Evolutionary conservation across 805 yeast genomes (phyloP).

Genomic region (Debaryomyces castellii): DNA sequence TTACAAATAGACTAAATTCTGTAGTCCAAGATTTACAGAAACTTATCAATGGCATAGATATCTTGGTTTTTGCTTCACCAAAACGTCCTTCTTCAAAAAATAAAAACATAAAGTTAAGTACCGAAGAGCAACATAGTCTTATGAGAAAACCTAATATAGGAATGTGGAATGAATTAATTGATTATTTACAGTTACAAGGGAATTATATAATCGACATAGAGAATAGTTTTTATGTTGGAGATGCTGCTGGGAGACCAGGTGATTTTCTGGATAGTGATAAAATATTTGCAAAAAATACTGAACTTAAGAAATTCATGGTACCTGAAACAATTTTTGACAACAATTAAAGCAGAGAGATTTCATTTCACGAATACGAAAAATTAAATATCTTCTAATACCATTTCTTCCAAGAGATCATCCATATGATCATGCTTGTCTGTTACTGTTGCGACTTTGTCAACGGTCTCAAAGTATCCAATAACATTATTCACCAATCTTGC

Average conservation of each 20-base stretch:
- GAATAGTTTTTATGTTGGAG: slow-evolving; percentile 78
- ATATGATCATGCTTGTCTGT: slow-evolving; percentile 17
- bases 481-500: slow-evolving; percentile 43
- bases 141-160: slow-evolving; percentile 78
- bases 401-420: slow-evolving; percentile 19
- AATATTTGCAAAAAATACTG: slow-evolving; percentile 60
- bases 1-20: slow-evolving; percentile 40
- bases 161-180: slow-evolving; percentile 62
- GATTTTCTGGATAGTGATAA: slow-evolving; percentile 84
- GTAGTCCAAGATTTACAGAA: slow-evolving; percentile 32
- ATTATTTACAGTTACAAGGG: slow-evolving; percentile 30
- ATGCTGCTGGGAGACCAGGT: slow-evolving; percentile 82
- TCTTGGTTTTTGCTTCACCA: slow-evolving; percentile 64
- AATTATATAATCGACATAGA: slow-evolving; percentile 36
- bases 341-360: background rate
- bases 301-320: slow-evolving; percentile 50
- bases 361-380: background rate
- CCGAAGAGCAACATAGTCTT: slow-evolving; percentile 29
- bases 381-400: slow-evolving; percentile 18
- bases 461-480: slow-evolving; percentile 65
- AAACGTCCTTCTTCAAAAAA: slow-evolving; percentile 42
- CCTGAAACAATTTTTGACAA: slow-evolving; percentile 68
- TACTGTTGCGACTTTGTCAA: slow-evolving; percentile 43
- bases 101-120: slow-evolving; percentile 16
- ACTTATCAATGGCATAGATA: slow-evolving; percentile 14